Conservation (phyloP, 371 early-diverging fungal species). For the Lichtheimia hyalospora region DNA sequence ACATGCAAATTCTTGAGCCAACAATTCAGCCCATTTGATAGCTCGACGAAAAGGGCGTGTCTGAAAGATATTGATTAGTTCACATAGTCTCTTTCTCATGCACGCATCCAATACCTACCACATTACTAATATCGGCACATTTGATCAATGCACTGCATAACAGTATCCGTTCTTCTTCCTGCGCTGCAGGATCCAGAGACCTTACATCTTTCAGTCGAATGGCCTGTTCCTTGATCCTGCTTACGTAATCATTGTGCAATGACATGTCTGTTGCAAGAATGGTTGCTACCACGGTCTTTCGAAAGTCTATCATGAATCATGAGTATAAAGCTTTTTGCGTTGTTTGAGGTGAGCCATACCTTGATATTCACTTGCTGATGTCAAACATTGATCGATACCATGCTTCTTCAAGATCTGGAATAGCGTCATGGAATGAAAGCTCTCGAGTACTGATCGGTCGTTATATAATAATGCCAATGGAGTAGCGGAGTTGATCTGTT, state of each 20-base stretch:
- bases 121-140: conserved; percentile 81
- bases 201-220: conserved; percentile 31
- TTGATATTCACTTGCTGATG: conserved; percentile 25
- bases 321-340: neutral
- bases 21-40: conserved; percentile 50
- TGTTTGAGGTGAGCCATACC: conserved; percentile 22
- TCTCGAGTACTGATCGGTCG: conserved; percentile 90
- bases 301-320: conserved; percentile 46
- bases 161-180: conserved; percentile 48
- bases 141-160: conserved; percentile 73
- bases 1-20: conserved; percentile 56
- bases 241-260: conserved; percentile 72
- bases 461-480: conserved; percentile 89
- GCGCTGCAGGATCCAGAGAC: conserved; percentile 9
- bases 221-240: conserved; percentile 62
- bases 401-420: conserved; percentile 79
- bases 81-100: neutral
- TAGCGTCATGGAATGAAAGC: conserved; percentile 86
- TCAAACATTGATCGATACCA: conserved; percentile 44
- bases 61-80: conserved; percentile 6
- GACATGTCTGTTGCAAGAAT: conserved; percentile 84
- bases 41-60: conserved; percentile 57
- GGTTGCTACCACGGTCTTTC: conserved; percentile 63
- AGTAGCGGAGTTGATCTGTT: conserved; percentile 66
- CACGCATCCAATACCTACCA: conserved; percentile 30